Base-by-base conservation (phyloP, 2,329 filamentous ascomycete genomes). In the Paradendryphiella salina region DNA sequence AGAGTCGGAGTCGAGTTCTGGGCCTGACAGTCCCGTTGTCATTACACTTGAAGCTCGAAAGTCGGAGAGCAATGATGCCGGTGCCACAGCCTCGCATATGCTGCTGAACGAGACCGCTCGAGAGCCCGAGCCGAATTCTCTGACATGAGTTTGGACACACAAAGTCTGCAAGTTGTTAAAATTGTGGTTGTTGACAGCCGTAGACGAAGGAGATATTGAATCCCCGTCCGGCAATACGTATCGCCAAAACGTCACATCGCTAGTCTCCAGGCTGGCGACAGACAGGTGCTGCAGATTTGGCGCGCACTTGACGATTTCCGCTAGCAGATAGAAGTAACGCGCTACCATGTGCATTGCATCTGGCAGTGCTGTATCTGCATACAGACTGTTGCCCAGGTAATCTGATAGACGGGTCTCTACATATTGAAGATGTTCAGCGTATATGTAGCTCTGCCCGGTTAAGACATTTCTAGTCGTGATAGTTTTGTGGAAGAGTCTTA, bases 331-430 rank as follows among this genome's bases (percentile, higher is more conserved):
- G 26, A 63, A 65, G 35, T 69, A 68, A 7, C 52, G 36, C 2
- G 37, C 14, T 2, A 58, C 42, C 39, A 57, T 53, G 1, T 52
- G 36, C 7, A 26, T 14, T 5, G 42, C 42, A 7, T 31, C 52
- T 33, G 35, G n/a, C 1, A 33, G 36, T 4, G 32, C 28, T 1
- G 41, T n/a, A 31, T 63, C 64, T 8, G 51, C 26, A 11, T 43
- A 29, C 0, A 67, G 52, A 17, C 49, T 52, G 31, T 65, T 61
- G 13, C 64, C 66, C 13, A 44, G 33, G 41, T 58, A 52, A 34
- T 69, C 64, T 13, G 55, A 42, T 3, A 64, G 46, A 7, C 66
- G 59, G 32, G 62, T 67, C 32, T 70, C 68, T 10, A 69, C 44
- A 28, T 68, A 70, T 15, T 54, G 41, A 1, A 69, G 14, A 42